Evolutionary conservation across 2,329 filamentous ascomycete genomes (phyloP).

Genomic region (Aspergillus melleus): DNA sequence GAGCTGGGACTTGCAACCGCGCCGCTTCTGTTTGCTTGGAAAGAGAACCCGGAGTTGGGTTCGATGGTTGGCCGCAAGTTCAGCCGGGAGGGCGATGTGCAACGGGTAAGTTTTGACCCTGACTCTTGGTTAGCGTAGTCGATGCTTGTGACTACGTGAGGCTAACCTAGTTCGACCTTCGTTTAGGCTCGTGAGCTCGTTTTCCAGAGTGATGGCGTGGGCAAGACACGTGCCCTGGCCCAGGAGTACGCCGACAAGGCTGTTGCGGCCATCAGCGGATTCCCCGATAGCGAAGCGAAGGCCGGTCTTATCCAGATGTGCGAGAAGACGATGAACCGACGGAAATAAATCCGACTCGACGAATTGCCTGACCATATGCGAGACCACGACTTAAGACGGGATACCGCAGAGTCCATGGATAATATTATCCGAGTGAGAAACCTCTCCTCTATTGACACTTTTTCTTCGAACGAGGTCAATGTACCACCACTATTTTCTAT

Average conservation of each 20-base stretch:
- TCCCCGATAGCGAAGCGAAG: slow-evolving; percentile 95
- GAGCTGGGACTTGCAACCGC: slow-evolving; percentile 93
- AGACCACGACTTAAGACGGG: neutral
- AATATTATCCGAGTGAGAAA: neutral
- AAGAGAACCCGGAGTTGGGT: slow-evolving; percentile 79
- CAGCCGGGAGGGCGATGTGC: slow-evolving; percentile 75
- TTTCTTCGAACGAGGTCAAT: neutral
- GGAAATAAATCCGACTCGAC: slow-evolving; percentile 61
- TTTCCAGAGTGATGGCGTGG: slow-evolving; percentile 77
- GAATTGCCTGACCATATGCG: neutral
- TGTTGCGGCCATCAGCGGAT: slow-evolving; percentile 75
- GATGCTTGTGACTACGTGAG: neutral
- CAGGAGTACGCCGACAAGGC: slow-evolving; percentile 89
- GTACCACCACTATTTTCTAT: slow-evolving; percentile 3
- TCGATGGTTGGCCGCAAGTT: slow-evolving; percentile 92
- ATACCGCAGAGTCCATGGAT: neutral
- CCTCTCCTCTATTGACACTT: neutral
- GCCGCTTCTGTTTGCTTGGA: slow-evolving; percentile 93
- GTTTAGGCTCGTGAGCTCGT: slow-evolving; percentile 82
- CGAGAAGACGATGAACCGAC: slow-evolving; percentile 81
- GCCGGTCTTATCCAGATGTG: slow-evolving; percentile 91
- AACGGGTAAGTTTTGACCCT: slow-evolving; percentile 61
- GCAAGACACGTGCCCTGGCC: slow-evolving; percentile 86
- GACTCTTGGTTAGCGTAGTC: neutral
- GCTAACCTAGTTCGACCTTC: neutral